Conservation (phyloP, 129 eudicot species). For the Calendula officinalis region DNA sequence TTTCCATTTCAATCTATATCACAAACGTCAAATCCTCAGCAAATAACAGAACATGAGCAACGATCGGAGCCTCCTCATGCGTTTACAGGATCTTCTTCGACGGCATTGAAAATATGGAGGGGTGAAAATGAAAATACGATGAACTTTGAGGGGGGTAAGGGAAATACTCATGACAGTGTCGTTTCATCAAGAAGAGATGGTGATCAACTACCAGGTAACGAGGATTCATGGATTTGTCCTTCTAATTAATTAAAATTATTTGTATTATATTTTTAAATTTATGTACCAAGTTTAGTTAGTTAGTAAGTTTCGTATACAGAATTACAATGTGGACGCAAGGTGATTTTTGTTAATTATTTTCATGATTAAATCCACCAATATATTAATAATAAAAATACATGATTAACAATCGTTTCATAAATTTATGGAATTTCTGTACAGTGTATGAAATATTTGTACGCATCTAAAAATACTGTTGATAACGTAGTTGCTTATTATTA, state of each 20-base stretch:
- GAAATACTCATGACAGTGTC: conserved; percentile 7
- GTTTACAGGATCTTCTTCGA: conserved; percentile 20
- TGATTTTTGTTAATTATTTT: no score
- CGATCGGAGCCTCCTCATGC: conserved; percentile 17
- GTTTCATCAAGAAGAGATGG: conserved; percentile 29
- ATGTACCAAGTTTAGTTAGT: no score
- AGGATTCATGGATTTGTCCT: conserved; percentile 46
- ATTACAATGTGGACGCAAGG: no score
- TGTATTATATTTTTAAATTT: no score
- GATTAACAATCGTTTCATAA: no score
- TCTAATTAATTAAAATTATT: conserved; percentile 17
- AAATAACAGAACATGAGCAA: background rate
- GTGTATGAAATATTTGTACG: no score
- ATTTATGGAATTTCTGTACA: no score
- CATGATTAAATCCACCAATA: no score
- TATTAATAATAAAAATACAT: no score
- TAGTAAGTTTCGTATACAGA: no score
- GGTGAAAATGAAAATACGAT: conserved; percentile 24
- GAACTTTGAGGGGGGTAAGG: conserved; percentile 14
- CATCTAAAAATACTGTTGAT: no score
- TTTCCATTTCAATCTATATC: conserved; percentile 30
- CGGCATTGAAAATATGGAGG: conserved; percentile 24
- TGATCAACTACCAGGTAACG: conserved; percentile 35
- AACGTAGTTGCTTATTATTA: no score
- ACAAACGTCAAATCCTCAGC: conserved; percentile 20